Base-by-base conservation (phyloP, 2,329 filamentous ascomycete genomes). In the Pseudogymnoascus sp. region DNA sequence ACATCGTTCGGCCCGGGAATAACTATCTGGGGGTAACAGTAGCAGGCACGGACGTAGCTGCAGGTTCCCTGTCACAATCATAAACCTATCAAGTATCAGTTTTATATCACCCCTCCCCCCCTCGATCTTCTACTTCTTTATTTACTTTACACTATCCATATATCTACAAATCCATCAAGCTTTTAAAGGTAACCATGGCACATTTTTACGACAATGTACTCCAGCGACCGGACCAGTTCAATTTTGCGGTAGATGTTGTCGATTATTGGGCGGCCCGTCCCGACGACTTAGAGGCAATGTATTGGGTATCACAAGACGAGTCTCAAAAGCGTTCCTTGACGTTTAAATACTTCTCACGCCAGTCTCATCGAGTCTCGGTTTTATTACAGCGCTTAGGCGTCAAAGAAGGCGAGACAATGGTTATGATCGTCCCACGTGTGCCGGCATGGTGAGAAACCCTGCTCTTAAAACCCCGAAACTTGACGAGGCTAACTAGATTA, bases 231-330 rank as follows among this genome's bases (percentile, higher is more conserved):
- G 21, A 28, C 6, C 31, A 44, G 3, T 77, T 77, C 74, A 77
- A 77, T 68, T 77, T 77, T 64, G 75, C 75, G 10, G 69, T 66
- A 40, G 71, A 77, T 69, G 73, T 77, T 53, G 72, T 77, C 60
- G 75, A 77, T 65, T 70, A 75, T 66, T 76, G 74, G 73, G 75
- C 75, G 12, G 40, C 62, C 1, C 67, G 70, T 12, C 64, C 69
- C 7, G 69, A 72, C 4, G 62, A 67, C 4, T 68, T 66, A 3
- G 65, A 68, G n/a, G 75, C 75, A 10, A 73, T 77, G 69, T 68
- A 74, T 61, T 77, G 75, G 75, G 67, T 75, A 37, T 73, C 74
- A 12, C 70, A 75, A 60, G 69, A 74, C 31, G 69, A 72, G 12
- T 67, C 66, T 42, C 66, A 66, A 4, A 69, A 69, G 28, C 65